Conservation (phyloP, 495 filamentous ascomycete species). For the Trichocladium antarcticum region DNA sequence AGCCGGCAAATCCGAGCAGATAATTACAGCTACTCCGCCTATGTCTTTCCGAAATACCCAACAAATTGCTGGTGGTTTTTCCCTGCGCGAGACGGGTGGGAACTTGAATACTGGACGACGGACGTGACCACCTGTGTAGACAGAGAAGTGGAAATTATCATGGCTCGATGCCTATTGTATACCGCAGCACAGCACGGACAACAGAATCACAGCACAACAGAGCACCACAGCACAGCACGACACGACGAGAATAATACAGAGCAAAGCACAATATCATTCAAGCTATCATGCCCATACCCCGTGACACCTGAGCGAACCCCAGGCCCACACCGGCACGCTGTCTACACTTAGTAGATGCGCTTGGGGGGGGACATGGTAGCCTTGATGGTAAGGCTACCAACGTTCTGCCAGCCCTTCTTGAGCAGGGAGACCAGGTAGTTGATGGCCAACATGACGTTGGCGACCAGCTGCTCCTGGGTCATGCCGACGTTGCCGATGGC, state of each 20-base stretch:
- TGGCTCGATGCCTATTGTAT: too few relatives aligned
- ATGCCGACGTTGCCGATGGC: slow-evolving; percentile 97
- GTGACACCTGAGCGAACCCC: neutral
- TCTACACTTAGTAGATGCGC: slow-evolving; percentile 68
- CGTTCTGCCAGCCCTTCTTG: slow-evolving; percentile 99
- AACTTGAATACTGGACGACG: too few relatives aligned
- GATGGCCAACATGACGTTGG: slow-evolving; percentile 93
- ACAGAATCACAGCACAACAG: too few relatives aligned
- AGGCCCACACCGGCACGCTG: neutral
- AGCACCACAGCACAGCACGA: too few relatives aligned
- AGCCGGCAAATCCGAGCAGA: too few relatives aligned
- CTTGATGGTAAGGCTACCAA: slow-evolving; percentile 98
- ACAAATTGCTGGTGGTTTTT: too few relatives aligned
- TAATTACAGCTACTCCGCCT: too few relatives aligned
- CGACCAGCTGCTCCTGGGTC: slow-evolving; percentile 88
- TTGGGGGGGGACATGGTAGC: slow-evolving; percentile 97
- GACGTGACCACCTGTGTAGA: too few relatives aligned
- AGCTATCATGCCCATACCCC: neutral
- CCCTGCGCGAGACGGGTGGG: too few relatives aligned
- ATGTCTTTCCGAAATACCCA: too few relatives aligned
- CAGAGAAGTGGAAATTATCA: too few relatives aligned
- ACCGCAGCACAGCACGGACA: too few relatives aligned
- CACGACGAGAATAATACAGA: neutral
- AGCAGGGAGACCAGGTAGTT: slow-evolving; percentile 97
- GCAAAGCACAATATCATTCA: neutral